These are phyloP conservation scores for Malassezia pachydermatis DNA, from an alignment of 1,284 basidiomycete genomes.

Conservation along the genomic window DNA sequence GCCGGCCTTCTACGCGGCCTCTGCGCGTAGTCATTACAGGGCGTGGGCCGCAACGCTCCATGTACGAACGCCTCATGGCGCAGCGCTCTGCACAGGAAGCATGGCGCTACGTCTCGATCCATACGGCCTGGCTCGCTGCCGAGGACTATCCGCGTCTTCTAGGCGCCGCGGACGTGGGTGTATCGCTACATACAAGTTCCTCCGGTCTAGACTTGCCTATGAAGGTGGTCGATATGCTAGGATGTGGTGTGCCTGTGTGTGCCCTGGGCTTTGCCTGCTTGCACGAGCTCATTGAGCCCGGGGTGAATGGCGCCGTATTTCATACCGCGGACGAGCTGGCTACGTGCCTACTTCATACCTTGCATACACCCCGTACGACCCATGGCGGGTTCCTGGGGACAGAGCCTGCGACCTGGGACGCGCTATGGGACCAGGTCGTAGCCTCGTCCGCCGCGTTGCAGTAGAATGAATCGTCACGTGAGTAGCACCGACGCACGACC, in stretches of 20 bases:
- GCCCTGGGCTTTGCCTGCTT: slow-evolving; percentile 78
- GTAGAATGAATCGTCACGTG: too few species aligned
- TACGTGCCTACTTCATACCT: slow-evolving; percentile 53
- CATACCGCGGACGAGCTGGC: slow-evolving; percentile 61
- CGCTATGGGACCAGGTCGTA: slow-evolving; percentile 6
- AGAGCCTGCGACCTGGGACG: slow-evolving; percentile 4
- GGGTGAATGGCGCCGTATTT: slow-evolving; percentile 73
- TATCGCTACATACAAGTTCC: slow-evolving; percentile 80
- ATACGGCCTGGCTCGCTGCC: slow-evolving; percentile 52
- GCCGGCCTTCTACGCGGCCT: slow-evolving; percentile 24
- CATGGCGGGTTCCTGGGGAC: background rate
- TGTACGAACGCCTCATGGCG: slow-evolving; percentile 62
- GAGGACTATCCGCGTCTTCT: slow-evolving; percentile 34
- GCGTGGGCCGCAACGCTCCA: slow-evolving; percentile 66
- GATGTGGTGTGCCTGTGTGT: slow-evolving; percentile 83
- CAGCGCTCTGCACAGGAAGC: slow-evolving; percentile 56
- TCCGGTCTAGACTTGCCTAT: slow-evolving; percentile 89
- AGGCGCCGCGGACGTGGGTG: slow-evolving; percentile 80
- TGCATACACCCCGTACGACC: background rate
- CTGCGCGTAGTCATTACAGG: slow-evolving; percentile 74
- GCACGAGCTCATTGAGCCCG: slow-evolving; percentile 71
- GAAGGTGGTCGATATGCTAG: slow-evolving; percentile 99
- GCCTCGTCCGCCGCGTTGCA: background rate
- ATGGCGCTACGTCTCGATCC: slow-evolving; percentile 64
- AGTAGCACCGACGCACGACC: too few species aligned